Evolutionary conservation across 257 asterid genomes (phyloP), one percentile per base, ranked within the genome.

Genomic region (Marsdenia floribunda): DNA sequence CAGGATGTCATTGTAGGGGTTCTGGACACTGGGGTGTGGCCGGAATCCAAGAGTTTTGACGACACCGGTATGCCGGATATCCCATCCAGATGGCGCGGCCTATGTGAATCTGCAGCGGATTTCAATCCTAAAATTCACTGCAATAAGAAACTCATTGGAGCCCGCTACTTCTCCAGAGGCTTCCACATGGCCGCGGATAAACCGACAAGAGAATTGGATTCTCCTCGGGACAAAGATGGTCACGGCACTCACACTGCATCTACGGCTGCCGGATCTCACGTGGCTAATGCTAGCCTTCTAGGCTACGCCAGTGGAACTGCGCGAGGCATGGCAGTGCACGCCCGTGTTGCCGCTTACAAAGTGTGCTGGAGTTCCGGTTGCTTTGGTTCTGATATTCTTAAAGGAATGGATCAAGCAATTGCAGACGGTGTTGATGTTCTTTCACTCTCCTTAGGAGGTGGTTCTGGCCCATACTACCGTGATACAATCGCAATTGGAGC

Each of bases 1-100:
- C 87, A 86, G 75, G 89, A 86, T 26, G 87, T 86, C 18, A 54
- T 86, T 24, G 53, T 86, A 5, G 89, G 87, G 0, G 86, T 86
- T 0, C 81, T 86, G 12, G 89, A 86, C 18, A 86, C 89, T 21
- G 89, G 89, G 0, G 87, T 86, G n/a, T 86, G 89, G 89, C 89
- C 89, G 0, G 89, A 86, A 57, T 83, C 87, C 9, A 81, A 83
- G 75, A 83, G 87, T 57, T 86, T 74, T 18, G 82, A 72, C 5
- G 89, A 86, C 15, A 1, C 74, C 0, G 83, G 81, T 19, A 68
- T 86, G 46, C 75, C 87, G 2, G 76, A 54, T 11, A 66, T 86
- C 42, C 89, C 89, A 13, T 53, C 83, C 0, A 80, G 82, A 60
- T 86, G 89, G 87, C 73, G 61, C 18, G 89, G 89, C 9, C 60